Evolutionary conservation across 495 filamentous ascomycete genomes (phyloP).

Genomic region (Cairneyella variabilis): DNA sequence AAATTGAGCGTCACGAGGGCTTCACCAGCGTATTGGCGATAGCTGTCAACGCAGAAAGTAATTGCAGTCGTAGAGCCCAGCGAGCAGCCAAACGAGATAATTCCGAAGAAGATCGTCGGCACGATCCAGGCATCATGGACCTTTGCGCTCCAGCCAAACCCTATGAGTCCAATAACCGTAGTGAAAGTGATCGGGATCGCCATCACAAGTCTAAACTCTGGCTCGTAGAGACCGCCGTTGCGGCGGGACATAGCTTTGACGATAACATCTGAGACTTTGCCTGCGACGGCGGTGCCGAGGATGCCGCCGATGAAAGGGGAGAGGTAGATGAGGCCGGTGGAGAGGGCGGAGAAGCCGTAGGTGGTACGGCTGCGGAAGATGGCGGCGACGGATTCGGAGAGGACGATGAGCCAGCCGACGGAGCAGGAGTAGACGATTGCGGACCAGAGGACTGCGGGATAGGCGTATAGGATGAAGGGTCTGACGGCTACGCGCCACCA

Average conservation of each 20-base stretch:
- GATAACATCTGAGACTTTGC: constrained; percentile 81
- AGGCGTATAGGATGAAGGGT: constrained; percentile 81
- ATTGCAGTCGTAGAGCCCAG: constrained; percentile 92
- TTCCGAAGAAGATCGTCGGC: constrained; percentile 87
- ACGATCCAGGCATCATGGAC: constrained; percentile 80
- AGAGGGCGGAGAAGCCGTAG: constrained; percentile 77
- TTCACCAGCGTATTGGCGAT: constrained; percentile 91
- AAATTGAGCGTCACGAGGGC: constrained; percentile 94
- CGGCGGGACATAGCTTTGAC: constrained; percentile 71
- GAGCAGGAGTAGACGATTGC: constrained; percentile 81
- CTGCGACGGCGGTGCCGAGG: constrained; percentile 85
- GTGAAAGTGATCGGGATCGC: constrained; percentile 72
- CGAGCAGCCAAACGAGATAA: constrained; percentile 91
- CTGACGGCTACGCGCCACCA: constrained; percentile 74
- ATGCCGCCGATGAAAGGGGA: constrained; percentile 86
- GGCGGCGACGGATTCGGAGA: constrained; percentile 79
- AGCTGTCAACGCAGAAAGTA: constrained; percentile 91
- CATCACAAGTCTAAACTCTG: constrained; percentile 94
- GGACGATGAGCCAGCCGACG: constrained; percentile 93
- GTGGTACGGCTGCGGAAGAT: constrained; percentile 63
- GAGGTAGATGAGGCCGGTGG: constrained; percentile 84
- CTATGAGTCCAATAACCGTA: constrained; percentile 85
- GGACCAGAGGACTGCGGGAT: constrained; percentile 90
- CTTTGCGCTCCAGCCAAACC: constrained; percentile 86
- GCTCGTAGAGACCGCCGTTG: constrained; percentile 95